Conservation (phyloP, 129 eudicot genomes). For the Lactuca sativa region DNA sequence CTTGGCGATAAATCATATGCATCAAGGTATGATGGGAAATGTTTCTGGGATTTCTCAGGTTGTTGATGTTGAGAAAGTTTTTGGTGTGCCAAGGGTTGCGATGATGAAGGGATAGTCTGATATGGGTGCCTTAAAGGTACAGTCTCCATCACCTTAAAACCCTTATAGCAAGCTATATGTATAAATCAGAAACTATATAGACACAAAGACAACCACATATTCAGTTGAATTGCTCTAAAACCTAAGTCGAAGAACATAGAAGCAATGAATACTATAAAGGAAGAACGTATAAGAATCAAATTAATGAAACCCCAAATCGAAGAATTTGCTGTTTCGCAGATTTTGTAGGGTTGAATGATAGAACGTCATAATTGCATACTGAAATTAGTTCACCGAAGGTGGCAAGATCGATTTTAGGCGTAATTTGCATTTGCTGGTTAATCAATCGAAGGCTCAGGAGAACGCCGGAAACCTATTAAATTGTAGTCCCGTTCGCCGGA, state of each 20-base stretch:
- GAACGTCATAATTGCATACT: neutral
- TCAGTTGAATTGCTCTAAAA: conserved; percentile 6
- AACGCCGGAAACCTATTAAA: conserved; percentile 1
- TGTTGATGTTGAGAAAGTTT: conserved; percentile 4
- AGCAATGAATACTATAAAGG: neutral
- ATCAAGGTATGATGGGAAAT: conserved; percentile 47
- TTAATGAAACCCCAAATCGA: neutral
- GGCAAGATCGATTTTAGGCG: conserved; percentile 1
- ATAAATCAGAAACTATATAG: conserved; percentile 6
- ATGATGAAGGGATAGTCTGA: conserved; percentile 16
- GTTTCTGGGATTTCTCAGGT: conserved; percentile 24
- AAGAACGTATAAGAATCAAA: neutral
- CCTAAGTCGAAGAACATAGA: conserved; percentile 2
- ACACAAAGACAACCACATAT: neutral
- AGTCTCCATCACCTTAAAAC: conserved; percentile 25
- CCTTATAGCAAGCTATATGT: conserved; percentile 21
- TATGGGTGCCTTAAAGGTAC: conserved; percentile 19
- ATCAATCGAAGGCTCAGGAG: neutral
- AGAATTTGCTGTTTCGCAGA: conserved; percentile 8
- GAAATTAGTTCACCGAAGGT: neutral
- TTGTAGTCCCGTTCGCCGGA: neutral
- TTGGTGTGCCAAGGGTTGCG: conserved; percentile 22
- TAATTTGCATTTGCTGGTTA: neutral
- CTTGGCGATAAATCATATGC: conserved; percentile 36
- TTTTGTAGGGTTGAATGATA: conserved; percentile 7